Percentiles rank a stretch among this genome's conserved stretches.
Evolutionary conservation across 129 eudicot species (phyloP).

Genomic region (Flaveria sonorensis): DNA sequence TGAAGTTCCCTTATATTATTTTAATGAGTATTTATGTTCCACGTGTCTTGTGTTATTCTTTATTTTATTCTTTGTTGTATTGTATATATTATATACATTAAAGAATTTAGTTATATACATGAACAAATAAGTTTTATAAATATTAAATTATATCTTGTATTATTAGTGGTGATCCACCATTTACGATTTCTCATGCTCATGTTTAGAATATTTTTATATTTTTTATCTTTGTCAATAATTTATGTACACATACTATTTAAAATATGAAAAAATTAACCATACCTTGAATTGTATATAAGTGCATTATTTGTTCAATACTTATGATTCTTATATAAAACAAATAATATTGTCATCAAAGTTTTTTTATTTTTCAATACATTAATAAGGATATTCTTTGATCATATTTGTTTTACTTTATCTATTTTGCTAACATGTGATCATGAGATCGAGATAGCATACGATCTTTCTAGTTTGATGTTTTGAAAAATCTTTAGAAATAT

Average conservation of each 20-base stretch:
- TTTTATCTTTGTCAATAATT: constrained; percentile 21
- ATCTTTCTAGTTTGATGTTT: too few relatives aligned
- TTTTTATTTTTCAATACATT: neutral
- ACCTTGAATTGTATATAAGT: constrained; percentile 1
- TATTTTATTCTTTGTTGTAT: neutral
- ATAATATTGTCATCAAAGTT: neutral
- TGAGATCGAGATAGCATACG: too few relatives aligned
- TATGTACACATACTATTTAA: constrained; percentile 3
- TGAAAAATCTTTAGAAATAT: too few relatives aligned
- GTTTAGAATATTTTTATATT: constrained; percentile 13
- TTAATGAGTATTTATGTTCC: too few relatives aligned
- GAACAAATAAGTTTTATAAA: neutral
- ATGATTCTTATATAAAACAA: neutral
- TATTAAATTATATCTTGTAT: constrained; percentile 19
- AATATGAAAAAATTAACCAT: neutral
- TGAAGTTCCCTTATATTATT: too few relatives aligned
- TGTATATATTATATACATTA: too few relatives aligned
- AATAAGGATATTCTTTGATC: too few relatives aligned
- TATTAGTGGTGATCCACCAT: constrained; percentile 48
- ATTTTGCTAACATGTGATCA: too few relatives aligned
- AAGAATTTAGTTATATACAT: neutral
- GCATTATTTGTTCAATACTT: neutral
- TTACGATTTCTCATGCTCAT: constrained; percentile 38
- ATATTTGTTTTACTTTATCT: too few relatives aligned
- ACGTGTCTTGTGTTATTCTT: too few relatives aligned